Base-by-base conservation (phyloP, 495 filamentous ascomycete genomes). In the Trichoderma erinaceum region DNA sequence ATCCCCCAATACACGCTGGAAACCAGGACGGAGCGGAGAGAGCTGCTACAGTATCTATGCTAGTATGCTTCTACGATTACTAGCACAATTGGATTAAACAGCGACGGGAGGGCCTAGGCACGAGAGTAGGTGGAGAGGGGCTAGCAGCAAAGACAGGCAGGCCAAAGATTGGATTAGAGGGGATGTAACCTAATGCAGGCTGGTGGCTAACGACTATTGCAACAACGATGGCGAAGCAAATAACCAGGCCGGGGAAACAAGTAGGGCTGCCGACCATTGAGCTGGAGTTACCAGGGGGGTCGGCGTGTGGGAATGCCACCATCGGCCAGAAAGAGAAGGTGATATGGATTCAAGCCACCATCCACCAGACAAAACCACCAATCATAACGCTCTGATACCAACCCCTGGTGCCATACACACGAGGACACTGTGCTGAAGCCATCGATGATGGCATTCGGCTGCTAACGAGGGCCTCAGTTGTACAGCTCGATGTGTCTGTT, bases 181-280 rank as follows among this genome's bases (percentile, higher is more conserved):
- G 56, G 56, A 61, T 61, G 56, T 61, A 61, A 61, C 56, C 56
- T 61, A 32, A 61, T 61, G 56, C 56, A 61, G 56, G 56, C 56
- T 61, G 56, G 56, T 61, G 56, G 56, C 56, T 61, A 61, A 61
- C 56, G 56, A 61, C 23, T 32, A 61, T 61, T 61, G 56, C 56
- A 61, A 61, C 56, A 61, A 32, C 56, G 56, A 61, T 61, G 56
- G 56, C 56, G 56, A 61, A 61, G 56, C 56, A 61, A 61, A 61
- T 61, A 61, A 61, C 29, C 25, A 61, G 56, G 56, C 56, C 56
- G 56, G 56, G 56, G 56, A 61, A 61, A 61, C 56, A 32, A 61
- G 56, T 61, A 61, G 56, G 56, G 56, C 56, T 61, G 56, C 56
- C 56, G 56, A 23, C 56, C 56, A 61, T 61, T 61, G 56, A 61